Base-by-base conservation (phyloP, 352 stramenopile genomes). In the Phytophthora citrophthora region DNA sequence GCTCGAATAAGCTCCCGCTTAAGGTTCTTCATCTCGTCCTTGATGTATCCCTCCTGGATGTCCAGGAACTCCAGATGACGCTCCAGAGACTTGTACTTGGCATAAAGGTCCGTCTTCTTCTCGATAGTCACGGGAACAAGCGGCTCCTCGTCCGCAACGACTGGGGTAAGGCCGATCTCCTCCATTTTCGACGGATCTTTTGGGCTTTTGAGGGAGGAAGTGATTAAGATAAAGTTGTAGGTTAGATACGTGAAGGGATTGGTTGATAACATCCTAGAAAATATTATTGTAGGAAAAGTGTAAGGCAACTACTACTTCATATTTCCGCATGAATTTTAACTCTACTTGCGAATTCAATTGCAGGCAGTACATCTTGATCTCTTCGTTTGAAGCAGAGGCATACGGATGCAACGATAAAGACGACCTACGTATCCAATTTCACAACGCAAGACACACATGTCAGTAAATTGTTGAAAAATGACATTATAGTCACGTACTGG, bases 21-120 rank as follows among this genome's bases (percentile, higher is more conserved):
- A 12, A 99, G 86, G 76, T 99, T 99, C 63, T 98, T 98, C 96
- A 99, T 99, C 68, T 99, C 98, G 71, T 99, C 97, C 83, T 99
- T 99, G 72, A 99, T 97, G 80, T 99, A 99, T 58, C 98, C 96
- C 74, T 99, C 96, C 76, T 96, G 88, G 54, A 96, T 96, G 65
- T 94, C 84, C 54, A 86, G 62, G 54, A 93, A 93, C 79, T 93
- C 85, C 29, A 93, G 55, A 50, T 93, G 83, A n/a, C 84, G 81
- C 75, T 90, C 75, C 15, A 93, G 64, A 15, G 83, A 88, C 63
- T 93, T 93, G 69, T 74, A 90, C 70, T 92, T 91, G 53, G 70
- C 83, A 64, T 91, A 93, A 46, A 93, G 60, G 50, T 92, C 83
- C 49, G 76, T 81, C 70, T 92, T 90, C 23, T 36, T 79, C 54